Evolutionary conservation across 1,284 basidiomycete genomes (phyloP), one percentile per base, ranked within the genome.

Genomic region (Apiotrichum laibachii): DNA sequence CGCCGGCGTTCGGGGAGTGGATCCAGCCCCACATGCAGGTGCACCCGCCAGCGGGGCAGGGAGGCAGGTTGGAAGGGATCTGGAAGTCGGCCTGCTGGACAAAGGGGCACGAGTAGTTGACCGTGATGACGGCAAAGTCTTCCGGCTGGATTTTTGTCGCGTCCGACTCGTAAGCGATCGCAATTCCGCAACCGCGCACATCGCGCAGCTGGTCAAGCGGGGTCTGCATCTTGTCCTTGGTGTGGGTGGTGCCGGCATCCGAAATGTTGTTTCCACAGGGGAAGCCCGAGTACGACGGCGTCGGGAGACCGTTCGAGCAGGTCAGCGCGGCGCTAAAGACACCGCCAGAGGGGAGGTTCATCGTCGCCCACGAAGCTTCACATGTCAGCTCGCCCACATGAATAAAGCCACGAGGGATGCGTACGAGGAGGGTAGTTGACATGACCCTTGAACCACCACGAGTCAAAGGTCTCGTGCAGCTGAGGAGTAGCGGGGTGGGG

Each of bases 11-110:
- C 3, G 50, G 51, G 16, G 69, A 53, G 70, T 72, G 45, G 31
- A 87, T 83, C 88, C 88, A 90, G 72, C 85, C 85, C 80, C 84
- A 90, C 8, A 84, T 82, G 72, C 88, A 89, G 21, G 79, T 82
- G 70, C 88, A 89, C 34, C 83, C 84, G 10, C 81, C 84, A 1
- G 82, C 70, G 0, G 86, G 85, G 68, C 88, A 89, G n/a, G 83
- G 77, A 0, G 88, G 88, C 82, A 89, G 85, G 18, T 76, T 73
- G 15, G 75, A 80, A 0, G 88, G 88, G 21, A 89, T 73, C 50
- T 81, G 68, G 67, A 88, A 89, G 53, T 82, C 81, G n/a, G 85
- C 87, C 19, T 68, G 59, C 31, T 84, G 81, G 45, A 78, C 78
- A 86, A 85, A 89, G 0, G 88, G 86, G 64, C 87, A 88, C 0